These are phyloP conservation scores for Angomonas ambiguus DNA, from an alignment of 208 protist genomes.

Conservation along the genomic window DNA sequence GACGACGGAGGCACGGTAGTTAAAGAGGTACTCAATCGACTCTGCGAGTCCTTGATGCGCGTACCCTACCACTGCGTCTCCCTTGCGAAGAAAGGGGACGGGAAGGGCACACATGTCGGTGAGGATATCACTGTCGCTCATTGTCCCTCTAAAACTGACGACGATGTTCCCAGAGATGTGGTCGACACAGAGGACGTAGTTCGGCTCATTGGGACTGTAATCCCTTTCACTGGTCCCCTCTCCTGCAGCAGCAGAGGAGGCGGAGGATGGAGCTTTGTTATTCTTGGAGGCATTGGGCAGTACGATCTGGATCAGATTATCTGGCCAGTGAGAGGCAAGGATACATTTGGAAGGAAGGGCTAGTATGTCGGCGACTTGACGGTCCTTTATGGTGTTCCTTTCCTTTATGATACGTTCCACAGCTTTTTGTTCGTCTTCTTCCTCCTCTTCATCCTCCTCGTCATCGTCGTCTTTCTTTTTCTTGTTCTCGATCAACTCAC, in stretches of 20 bases:
- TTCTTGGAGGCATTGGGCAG: background rate
- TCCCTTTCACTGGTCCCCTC: too few relatives aligned
- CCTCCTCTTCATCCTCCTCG: background rate
- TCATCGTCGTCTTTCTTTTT: slow-evolving; percentile 7
- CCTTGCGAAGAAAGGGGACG: slow-evolving; percentile 20
- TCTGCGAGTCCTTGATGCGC: slow-evolving; percentile 48
- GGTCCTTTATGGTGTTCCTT: slow-evolving; percentile 32
- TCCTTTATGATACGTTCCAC: background rate
- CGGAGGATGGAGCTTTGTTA: background rate
- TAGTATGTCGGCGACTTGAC: slow-evolving; percentile 43
- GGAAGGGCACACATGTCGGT: slow-evolving; percentile 49
- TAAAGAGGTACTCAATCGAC: slow-evolving; percentile 42
- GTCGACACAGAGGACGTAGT: slow-evolving; percentile 49
- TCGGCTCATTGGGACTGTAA: slow-evolving; percentile 31
- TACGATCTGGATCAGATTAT: background rate
- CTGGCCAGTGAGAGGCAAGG: slow-evolving; percentile 40
- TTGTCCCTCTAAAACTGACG: slow-evolving; percentile 55
- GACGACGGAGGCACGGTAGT: slow-evolving; percentile 23
- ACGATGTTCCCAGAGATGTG: slow-evolving; percentile 42
- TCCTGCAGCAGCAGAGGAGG: too few relatives aligned
- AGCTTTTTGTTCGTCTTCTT: background rate
- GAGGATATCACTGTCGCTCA: slow-evolving; percentile 51
- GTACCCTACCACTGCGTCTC: slow-evolving; percentile 24
- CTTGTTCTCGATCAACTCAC: slow-evolving; percentile 21
- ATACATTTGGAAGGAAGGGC: slow-evolving; percentile 35